Conservation (phyloP, 148 eudicot genomes). For the Vaccinium corymbosum region DNA sequence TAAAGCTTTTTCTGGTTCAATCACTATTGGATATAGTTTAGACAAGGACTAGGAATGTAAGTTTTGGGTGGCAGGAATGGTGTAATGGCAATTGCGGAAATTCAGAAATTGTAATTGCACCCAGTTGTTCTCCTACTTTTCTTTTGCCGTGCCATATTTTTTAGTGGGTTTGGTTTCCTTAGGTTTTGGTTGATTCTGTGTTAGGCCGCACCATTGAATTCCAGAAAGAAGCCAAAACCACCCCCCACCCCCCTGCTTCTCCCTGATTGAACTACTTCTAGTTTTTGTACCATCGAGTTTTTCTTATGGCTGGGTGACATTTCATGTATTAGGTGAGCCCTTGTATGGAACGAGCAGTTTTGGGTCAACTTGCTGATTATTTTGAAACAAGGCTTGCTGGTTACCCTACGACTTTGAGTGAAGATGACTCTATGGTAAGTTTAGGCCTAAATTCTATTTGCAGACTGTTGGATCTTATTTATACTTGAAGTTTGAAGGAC, state of each 20-base stretch:
- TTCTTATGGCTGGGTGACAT: conserved; percentile 11
- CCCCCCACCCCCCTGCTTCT: not conserved
- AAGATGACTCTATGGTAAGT: conserved; percentile 79
- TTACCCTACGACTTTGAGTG: conserved; percentile 69
- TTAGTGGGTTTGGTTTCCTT: not conserved
- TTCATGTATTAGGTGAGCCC: conserved; percentile 65
- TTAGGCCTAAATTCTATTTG: not conserved
- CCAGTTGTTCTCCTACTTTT: not conserved
- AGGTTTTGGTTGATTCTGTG: not conserved
- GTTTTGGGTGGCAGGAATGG: not conserved
- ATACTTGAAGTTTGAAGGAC: conserved; percentile 15
- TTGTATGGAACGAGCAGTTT: conserved; percentile 86
- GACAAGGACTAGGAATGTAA: not conserved
- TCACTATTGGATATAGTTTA: not conserved
- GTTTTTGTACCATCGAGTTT: not conserved
- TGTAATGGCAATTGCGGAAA: not conserved
- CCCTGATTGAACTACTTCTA: not conserved
- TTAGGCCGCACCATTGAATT: not conserved
- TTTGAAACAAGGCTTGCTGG: conserved; percentile 62
- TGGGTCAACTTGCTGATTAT: conserved; percentile 82
- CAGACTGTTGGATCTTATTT: not conserved
- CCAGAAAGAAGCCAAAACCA: not conserved
- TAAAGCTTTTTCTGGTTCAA: conserved; percentile 29
- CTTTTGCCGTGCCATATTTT: not conserved
- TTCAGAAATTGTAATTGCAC: not conserved